Evolutionary conservation across 257 asterid genomes (phyloP).

Genomic region (Nicotiana obtusifolia): DNA sequence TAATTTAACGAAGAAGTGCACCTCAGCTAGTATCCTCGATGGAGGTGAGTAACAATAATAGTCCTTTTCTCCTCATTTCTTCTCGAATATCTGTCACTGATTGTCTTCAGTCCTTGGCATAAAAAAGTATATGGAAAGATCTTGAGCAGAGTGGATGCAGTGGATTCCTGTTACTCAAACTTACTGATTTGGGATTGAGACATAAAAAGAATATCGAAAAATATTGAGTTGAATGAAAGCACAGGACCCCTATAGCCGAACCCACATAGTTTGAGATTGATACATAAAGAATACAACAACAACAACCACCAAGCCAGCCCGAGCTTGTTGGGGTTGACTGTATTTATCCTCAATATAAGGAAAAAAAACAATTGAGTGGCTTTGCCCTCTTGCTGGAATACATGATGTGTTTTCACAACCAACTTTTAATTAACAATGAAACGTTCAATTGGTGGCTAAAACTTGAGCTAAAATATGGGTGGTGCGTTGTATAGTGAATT

Average conservation of each 20-base stretch:
- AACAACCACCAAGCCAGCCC: no score
- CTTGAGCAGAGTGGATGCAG: background rate
- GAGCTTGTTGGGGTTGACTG: no score
- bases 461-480: background rate
- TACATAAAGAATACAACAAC: background rate
- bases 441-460: background rate
- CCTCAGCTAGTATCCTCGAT: constrained; percentile 19
- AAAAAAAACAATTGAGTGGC: background rate
- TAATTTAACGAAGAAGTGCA: constrained; percentile 20
- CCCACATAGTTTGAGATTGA: background rate
- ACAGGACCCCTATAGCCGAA: background rate
- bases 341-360: background rate
- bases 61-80: background rate
- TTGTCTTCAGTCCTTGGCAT: background rate
- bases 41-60: constrained; percentile 10
- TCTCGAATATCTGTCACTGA: background rate
- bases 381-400: background rate
- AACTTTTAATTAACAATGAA: background rate
- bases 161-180: background rate
- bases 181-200: background rate
- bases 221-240: background rate
- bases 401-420: background rate
- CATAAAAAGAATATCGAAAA: background rate
- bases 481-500: background rate
- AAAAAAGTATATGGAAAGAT: background rate